Conservation (phyloP, 768 basidiomycete genomes). For the Auriscalpium orientale region DNA sequence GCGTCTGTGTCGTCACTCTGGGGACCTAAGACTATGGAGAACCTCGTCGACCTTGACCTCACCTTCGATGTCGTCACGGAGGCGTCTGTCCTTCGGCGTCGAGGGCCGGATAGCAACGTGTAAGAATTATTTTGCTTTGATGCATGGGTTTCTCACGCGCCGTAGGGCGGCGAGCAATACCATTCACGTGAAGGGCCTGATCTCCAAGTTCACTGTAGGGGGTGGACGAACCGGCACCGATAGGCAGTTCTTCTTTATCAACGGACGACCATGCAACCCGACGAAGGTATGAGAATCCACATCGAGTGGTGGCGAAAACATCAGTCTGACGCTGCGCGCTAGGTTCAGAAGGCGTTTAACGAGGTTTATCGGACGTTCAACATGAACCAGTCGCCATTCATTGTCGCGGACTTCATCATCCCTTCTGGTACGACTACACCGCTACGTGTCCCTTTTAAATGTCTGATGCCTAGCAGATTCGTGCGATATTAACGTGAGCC, state of each 20-base stretch:
- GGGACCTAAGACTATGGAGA: constrained; percentile 75
- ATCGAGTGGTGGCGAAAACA: neutral
- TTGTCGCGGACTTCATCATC: constrained; percentile 76
- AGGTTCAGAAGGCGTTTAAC: constrained; percentile 87
- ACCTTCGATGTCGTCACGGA: constrained; percentile 64
- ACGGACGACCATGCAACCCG: constrained; percentile 81
- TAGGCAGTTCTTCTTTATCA: constrained; percentile 89
- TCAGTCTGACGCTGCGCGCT: neutral
- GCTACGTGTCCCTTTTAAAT: neutral
- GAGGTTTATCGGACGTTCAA: constrained; percentile 88
- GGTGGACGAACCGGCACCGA: constrained; percentile 75
- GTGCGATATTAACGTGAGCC: constrained; percentile 91
- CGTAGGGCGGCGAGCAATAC: constrained; percentile 17
- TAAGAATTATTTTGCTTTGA: neutral
- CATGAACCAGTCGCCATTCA: constrained; percentile 65
- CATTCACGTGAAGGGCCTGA: constrained; percentile 64
- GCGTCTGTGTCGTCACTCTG: constrained; percentile 70
- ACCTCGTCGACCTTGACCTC: constrained; percentile 67
- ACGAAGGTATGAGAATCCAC: constrained; percentile 44
- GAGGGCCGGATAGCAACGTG: constrained; percentile 16
- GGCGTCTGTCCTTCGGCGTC: constrained; percentile 37
- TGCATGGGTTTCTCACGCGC: neutral
- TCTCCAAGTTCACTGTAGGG: constrained; percentile 75
- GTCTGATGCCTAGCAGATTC: constrained; percentile 37
- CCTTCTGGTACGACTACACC: constrained; percentile 54